A percentile compares a stretch with the other conserved stretches of the same genome.
phyloP scores from a whole-genome alignment of 129 eudicot genomes.

The Saussurea involucrata region DNA sequence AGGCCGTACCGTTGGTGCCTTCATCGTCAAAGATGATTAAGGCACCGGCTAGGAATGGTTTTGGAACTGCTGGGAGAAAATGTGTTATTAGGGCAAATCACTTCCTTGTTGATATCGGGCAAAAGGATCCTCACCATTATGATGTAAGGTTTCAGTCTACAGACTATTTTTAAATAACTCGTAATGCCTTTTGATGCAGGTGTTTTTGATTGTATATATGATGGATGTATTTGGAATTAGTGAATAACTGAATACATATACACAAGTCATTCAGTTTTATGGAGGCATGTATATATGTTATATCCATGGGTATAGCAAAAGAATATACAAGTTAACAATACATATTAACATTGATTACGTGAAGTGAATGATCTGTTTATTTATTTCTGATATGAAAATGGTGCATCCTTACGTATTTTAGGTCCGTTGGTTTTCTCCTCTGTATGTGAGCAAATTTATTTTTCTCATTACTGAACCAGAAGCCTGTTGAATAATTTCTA shows the following conservation, averaged over 20 bases:
- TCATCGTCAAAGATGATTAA: slow-evolving; percentile 32
- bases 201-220: neutral
- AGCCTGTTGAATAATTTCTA: neutral
- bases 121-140: slow-evolving; percentile 61
- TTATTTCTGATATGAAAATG: too few species aligned
- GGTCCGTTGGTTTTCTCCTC: neutral
- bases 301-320: too few species aligned
- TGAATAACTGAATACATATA: neutral
- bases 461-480: neutral
- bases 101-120: slow-evolving; percentile 51
- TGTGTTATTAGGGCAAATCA: slow-evolving; percentile 67
- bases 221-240: neutral
- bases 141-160: slow-evolving; percentile 42
- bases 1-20: slow-evolving; percentile 23
- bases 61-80: slow-evolving; percentile 41
- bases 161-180: neutral
- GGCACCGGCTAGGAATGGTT: slow-evolving; percentile 51
- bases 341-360: neutral
- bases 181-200: neutral
- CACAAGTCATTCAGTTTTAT: neutral
- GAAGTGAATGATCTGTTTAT: neutral
- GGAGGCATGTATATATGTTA: too few species aligned
- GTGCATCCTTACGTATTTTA: too few species aligned
- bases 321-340: too few species aligned
- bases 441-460: neutral